Conservation (phyloP, 2,329 filamentous ascomycete genomes). For the Alternaria burnsii region DNA sequence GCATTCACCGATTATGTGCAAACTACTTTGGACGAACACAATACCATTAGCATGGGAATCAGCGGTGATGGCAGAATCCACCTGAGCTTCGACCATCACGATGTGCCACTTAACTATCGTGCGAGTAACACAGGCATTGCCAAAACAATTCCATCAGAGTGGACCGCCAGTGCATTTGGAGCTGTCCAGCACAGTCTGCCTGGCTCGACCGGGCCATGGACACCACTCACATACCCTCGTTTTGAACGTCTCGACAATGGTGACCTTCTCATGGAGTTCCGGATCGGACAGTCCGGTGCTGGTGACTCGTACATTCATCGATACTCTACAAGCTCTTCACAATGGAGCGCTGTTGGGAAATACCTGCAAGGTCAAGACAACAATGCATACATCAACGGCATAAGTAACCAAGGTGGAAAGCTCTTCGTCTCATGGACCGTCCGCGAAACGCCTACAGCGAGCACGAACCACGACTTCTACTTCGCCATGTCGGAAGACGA, state of each 20-base stretch:
- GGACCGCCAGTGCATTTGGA: slow-evolving; percentile 41
- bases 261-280: slow-evolving; percentile 59
- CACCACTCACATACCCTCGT: slow-evolving; percentile 59
- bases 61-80: slow-evolving; percentile 64
- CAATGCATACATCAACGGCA: slow-evolving; percentile 63
- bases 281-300: slow-evolving; percentile 61
- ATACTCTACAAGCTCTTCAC: slow-evolving; percentile 50
- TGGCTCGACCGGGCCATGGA: slow-evolving; percentile 45
- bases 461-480: slow-evolving; percentile 62
- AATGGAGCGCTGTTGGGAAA: slow-evolving; percentile 54
- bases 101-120: slow-evolving; percentile 48
- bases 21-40: slow-evolving; percentile 61
- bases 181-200: slow-evolving; percentile 41
- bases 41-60: slow-evolving; percentile 63
- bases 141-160: slow-evolving; percentile 38
- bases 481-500: slow-evolving; percentile 59
- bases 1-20: slow-evolving; percentile 61
- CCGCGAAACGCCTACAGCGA: slow-evolving; percentile 57
- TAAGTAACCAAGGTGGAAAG: slow-evolving; percentile 48
- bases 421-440: slow-evolving; percentile 62
- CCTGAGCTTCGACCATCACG: slow-evolving; percentile 62
- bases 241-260: slow-evolving; percentile 53
- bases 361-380: slow-evolving; percentile 57
- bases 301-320: slow-evolving; percentile 60
- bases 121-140: slow-evolving; percentile 43